Conservation (phyloP, 1,284 basidiomycete species). For the Thecaphora thlaspeos region DNA sequence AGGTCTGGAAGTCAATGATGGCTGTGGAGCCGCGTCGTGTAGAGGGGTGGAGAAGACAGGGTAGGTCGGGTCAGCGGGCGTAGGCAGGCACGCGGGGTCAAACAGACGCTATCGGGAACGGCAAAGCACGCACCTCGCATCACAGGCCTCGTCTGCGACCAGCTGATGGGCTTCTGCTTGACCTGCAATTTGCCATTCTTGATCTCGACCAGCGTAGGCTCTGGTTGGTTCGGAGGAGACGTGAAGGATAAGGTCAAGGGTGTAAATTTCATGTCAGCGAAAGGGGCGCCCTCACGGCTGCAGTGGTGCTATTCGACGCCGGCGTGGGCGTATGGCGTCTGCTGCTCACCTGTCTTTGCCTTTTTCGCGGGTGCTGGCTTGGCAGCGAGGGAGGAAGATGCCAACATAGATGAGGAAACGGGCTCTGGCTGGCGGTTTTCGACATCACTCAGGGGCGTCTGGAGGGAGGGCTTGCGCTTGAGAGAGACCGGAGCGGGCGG, state of each 20-base stretch:
- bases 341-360: neutral
- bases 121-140: constrained; percentile 77
- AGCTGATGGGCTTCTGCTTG: constrained; percentile 73
- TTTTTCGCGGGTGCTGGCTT: neutral
- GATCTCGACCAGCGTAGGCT: constrained; percentile 49
- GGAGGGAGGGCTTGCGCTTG: constrained; percentile 30
- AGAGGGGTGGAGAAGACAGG: neutral
- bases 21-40: constrained; percentile 11
- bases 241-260: neutral
- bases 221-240: neutral
- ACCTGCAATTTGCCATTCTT: constrained; percentile 70
- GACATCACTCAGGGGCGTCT: constrained; percentile 22
- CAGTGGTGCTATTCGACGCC: too few species aligned
- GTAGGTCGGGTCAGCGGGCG: neutral
- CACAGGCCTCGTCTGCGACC: constrained; percentile 75
- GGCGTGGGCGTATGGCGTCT: neutral
- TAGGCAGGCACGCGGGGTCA: too few species aligned
- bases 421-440: constrained; percentile 14
- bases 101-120: too few species aligned
- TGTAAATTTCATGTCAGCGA: neutral
- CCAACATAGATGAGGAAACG: constrained; percentile 2
- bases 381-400: neutral
- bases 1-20: constrained; percentile 42
- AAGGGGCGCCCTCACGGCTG: neutral
- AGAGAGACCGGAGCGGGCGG: constrained; percentile 7